Conservation (phyloP, 2,329 filamentous ascomycete species). For the Epicoccum sorghinum region DNA sequence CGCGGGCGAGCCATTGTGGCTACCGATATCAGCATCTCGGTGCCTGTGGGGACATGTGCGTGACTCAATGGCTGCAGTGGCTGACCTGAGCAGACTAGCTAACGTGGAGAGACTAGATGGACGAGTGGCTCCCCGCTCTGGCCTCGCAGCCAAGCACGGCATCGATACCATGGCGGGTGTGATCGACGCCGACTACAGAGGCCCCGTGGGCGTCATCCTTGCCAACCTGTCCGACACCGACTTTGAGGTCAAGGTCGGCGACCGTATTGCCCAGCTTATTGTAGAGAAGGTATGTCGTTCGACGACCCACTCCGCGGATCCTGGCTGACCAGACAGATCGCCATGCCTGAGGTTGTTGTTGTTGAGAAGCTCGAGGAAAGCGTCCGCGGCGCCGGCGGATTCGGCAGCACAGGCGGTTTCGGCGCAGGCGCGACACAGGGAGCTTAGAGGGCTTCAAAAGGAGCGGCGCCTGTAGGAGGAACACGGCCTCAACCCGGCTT, state of each 20-base stretch:
- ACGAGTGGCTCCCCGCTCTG: constrained; percentile 87
- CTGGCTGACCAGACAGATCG: constrained; percentile 63
- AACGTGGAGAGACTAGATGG: constrained; percentile 65
- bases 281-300: constrained; percentile 70
- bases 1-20: constrained; percentile 85
- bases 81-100: not conserved
- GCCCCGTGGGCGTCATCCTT: constrained; percentile 89
- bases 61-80: constrained; percentile 19
- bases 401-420: constrained; percentile 49
- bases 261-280: constrained; percentile 91
- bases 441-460: not conserved
- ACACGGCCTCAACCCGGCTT: not conserved
- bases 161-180: constrained; percentile 96
- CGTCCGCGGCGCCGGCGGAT: constrained; percentile 80
- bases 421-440: constrained; percentile 21
- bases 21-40: constrained; percentile 89
- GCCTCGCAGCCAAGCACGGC: constrained; percentile 89
- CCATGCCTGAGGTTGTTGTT: constrained; percentile 89
- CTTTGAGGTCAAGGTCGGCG: constrained; percentile 81
- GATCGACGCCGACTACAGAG: constrained; percentile 96
- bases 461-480: too few relatives aligned
- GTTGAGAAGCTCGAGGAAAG: constrained; percentile 89
- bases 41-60: constrained; percentile 88
- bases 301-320: not conserved
- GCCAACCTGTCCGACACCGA: constrained; percentile 90